These are phyloP conservation scores for Linaria vulgaris DNA, from an alignment of 257 asterid genomes.

Conservation along the genomic window DNA sequence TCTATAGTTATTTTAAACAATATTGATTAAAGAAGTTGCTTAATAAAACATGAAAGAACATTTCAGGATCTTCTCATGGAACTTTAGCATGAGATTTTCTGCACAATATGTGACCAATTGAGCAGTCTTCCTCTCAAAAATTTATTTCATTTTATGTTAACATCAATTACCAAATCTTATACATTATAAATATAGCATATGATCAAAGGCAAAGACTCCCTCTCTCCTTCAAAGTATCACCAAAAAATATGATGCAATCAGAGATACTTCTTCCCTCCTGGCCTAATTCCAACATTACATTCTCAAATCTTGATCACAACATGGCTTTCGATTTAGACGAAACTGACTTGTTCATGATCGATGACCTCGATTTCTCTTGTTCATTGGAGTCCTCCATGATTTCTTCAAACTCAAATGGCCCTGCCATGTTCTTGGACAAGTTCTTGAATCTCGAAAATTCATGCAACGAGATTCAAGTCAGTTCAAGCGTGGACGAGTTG, in stretches of 20 bases:
- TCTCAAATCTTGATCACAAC: constrained; percentile 29
- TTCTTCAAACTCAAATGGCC: constrained; percentile 43
- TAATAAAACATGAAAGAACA: constrained; percentile 35
- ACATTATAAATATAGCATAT: constrained; percentile 11
- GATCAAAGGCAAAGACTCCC: constrained; percentile 18
- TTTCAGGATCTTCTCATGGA: constrained; percentile 45
- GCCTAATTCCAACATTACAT: constrained; percentile 30
- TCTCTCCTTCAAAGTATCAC: constrained; percentile 13
- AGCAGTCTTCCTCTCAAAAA: constrained; percentile 32
- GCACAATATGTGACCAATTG: constrained; percentile 23
- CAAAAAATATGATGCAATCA: constrained; percentile 46
- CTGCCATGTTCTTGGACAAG: constrained; percentile 38
- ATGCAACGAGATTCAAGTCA: constrained; percentile 27
- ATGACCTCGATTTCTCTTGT: constrained; percentile 31
- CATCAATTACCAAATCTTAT: constrained; percentile 21
- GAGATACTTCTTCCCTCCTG: constrained; percentile 43
- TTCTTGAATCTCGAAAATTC: constrained; percentile 37
- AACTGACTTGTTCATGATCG: constrained; percentile 25
- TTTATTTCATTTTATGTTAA: constrained; percentile 28
- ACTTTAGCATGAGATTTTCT: constrained; percentile 29
- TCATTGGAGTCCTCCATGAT: constrained; percentile 44
- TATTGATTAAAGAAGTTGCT: constrained; percentile 17
- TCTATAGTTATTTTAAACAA: constrained; percentile 14
- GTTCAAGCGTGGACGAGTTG: constrained; percentile 18
- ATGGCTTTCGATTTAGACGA: constrained; percentile 31